These are phyloP conservation scores for Ascochyta clinopodiicola DNA, from an alignment of 2,329 filamentous ascomycete species.

Conservation along the genomic window DNA sequence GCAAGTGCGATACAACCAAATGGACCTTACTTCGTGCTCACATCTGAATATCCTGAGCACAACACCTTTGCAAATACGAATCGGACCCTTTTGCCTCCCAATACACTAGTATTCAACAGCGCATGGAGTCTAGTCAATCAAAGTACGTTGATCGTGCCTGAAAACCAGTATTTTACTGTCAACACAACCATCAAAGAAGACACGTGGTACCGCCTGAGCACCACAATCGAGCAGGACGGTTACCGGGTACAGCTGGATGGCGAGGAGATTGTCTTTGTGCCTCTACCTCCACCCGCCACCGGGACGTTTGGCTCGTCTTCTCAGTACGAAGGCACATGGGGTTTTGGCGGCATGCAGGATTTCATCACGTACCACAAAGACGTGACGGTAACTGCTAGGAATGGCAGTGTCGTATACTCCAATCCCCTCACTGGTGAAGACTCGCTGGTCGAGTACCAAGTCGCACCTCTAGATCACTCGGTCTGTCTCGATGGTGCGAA, in stretches of 20 bases:
- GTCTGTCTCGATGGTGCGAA: conserved; percentile 54
- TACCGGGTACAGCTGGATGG: conserved; percentile 41
- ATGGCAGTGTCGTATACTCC: conserved; percentile 42
- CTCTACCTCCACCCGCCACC: conserved; percentile 2
- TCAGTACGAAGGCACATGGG: conserved; percentile 37
- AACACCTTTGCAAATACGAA: conserved; percentile 46
- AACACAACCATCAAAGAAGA: conserved; percentile 37
- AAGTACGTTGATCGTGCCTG: conserved; percentile 31
- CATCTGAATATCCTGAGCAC: conserved; percentile 18
- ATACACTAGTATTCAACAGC: conserved; percentile 45
- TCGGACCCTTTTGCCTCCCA: conserved; percentile 43
- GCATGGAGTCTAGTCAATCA: conserved; percentile 49
- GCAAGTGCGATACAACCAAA: conserved; percentile 25
- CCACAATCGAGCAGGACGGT: conserved; percentile 35
- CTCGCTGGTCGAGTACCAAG: conserved; percentile 49
- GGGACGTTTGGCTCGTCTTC: conserved; percentile 7
- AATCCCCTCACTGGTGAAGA: conserved; percentile 37
- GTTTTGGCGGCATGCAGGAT: conserved; percentile 53
- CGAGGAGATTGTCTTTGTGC: conserved; percentile 25
- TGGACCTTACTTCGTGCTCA: conserved; percentile 36
- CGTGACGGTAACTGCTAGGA: conserved; percentile 32
- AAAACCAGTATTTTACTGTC: conserved; percentile 8
- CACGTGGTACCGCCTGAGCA: conserved; percentile 50
- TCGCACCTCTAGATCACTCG: conserved; percentile 41
- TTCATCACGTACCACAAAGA: conserved; percentile 49